Percentiles rank a stretch among this genome's conserved stretches.
These are phyloP conservation scores for Penicillium sp. DNA, from an alignment of 2,329 filamentous ascomycete species.

Conservation along the genomic window DNA sequence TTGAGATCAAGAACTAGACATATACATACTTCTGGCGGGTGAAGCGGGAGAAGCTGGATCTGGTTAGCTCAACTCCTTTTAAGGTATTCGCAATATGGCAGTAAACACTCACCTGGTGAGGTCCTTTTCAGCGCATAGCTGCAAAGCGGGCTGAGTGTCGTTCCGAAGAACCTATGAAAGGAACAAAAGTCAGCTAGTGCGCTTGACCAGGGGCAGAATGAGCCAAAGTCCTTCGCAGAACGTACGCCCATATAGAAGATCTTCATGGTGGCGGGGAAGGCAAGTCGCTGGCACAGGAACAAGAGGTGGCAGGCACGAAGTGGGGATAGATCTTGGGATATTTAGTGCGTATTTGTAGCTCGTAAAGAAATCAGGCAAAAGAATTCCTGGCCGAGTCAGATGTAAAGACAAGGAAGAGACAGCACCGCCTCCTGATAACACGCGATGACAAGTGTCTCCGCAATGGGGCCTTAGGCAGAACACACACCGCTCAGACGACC, in stretches of 20 bases:
- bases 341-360: neutral
- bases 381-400: constrained; percentile 1
- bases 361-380: neutral
- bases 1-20: neutral
- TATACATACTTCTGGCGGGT: constrained; percentile 60
- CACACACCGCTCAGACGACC: constrained; percentile 16
- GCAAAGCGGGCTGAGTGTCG: constrained; percentile 66
- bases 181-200: neutral
- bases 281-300: constrained; percentile 5
- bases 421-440: constrained; percentile 11
- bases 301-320: neutral
- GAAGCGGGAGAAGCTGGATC: constrained; percentile 64
- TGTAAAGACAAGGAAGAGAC: neutral
- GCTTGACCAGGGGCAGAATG: neutral
- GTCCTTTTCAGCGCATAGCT: constrained; percentile 72
- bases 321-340: neutral
- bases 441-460: constrained; percentile 12
- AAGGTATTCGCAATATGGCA: neutral
- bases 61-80: constrained; percentile 8
- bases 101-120: constrained; percentile 49
- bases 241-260: constrained; percentile 80
- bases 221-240: constrained; percentile 10
- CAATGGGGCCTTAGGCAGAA: constrained; percentile 10
- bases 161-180: constrained; percentile 70
- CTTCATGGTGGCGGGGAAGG: constrained; percentile 61